A percentile compares a stretch with the other conserved stretches of the same genome.
Evolutionary conservation across 2,329 filamentous ascomycete genomes (phyloP).

Genomic region (Truncatella angustata): DNA sequence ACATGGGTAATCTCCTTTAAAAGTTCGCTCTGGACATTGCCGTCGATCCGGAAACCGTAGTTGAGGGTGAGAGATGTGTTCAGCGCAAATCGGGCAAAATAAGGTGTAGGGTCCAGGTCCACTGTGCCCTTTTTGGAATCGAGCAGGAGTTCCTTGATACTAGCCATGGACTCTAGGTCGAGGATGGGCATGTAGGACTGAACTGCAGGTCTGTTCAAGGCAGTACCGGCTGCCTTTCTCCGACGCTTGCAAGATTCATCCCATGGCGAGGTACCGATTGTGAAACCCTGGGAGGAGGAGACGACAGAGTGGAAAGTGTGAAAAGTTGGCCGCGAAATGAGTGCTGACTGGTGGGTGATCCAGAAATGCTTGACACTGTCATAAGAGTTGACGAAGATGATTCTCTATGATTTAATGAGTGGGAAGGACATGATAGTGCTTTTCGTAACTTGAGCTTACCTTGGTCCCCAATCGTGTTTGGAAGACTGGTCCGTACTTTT

Average conservation of each 20-base stretch:
- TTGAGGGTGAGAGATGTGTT: constrained; percentile 64
- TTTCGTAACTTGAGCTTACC: background rate
- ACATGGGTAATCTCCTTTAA: constrained; percentile 63
- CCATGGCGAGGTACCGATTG: constrained; percentile 67
- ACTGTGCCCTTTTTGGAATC: constrained; percentile 54
- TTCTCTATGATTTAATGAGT: background rate
- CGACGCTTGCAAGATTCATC: constrained; percentile 63
- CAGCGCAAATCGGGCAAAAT: constrained; percentile 63
- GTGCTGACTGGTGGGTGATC: constrained; percentile 49
- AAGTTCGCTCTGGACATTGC: constrained; percentile 56
- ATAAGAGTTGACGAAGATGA: constrained; percentile 45
- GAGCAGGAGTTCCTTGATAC: constrained; percentile 57
- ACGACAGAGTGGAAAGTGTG: constrained; percentile 61
- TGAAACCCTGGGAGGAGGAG: constrained; percentile 64
- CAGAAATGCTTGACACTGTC: constrained; percentile 50
- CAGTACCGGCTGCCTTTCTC: constrained; percentile 63
- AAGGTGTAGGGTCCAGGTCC: constrained; percentile 63
- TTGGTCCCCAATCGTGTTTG: constrained; percentile 6
- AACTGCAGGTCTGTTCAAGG: constrained; percentile 63
- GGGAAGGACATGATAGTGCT: background rate
- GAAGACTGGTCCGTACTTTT: constrained; percentile 6
- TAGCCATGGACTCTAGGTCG: constrained; percentile 61
- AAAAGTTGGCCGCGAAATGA: constrained; percentile 55
- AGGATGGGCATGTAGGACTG: constrained; percentile 61
- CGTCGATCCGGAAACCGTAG: constrained; percentile 60